Conservation (phyloP, 495 filamentous ascomycete species). For the Podospora sp. region DNA sequence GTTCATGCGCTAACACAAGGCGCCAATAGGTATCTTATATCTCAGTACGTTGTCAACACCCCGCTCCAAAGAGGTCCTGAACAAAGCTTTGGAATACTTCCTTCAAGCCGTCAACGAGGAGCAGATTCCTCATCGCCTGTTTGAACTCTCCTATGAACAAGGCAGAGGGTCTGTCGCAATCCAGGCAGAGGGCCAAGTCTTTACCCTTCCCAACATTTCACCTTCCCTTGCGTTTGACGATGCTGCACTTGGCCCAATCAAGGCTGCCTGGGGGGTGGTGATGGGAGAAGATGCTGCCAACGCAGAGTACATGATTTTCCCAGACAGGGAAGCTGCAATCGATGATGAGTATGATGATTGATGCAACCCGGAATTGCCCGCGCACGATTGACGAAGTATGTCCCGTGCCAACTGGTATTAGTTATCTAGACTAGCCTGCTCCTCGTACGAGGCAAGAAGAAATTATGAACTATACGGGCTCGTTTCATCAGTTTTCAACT, state of each 20-base stretch:
- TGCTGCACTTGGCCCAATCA: constrained; percentile 59
- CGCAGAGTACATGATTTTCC: constrained; percentile 66
- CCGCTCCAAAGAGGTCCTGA: constrained; percentile 46
- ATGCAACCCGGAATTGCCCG: not conserved
- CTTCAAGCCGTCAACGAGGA: constrained; percentile 44
- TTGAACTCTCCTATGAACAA: constrained; percentile 66
- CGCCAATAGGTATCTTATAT: constrained; percentile 69
- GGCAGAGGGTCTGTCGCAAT: constrained; percentile 27
- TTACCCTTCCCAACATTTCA: constrained; percentile 56
- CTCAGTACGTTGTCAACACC: constrained; percentile 53
- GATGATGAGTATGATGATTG: constrained; percentile 49
- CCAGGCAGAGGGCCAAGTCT: constrained; percentile 35
- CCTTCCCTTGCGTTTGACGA: constrained; percentile 74
- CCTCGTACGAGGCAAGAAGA: not conserved
- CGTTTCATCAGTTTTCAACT: not conserved
- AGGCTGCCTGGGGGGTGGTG: constrained; percentile 64
- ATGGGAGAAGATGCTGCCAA: constrained; percentile 54
- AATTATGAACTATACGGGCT: not conserved
- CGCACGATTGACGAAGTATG: constrained; percentile 25
- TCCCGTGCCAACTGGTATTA: not conserved
- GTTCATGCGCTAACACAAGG: constrained; percentile 50
- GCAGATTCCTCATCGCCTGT: constrained; percentile 50
- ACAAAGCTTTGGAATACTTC: constrained; percentile 58
- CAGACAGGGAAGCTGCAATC: constrained; percentile 52
- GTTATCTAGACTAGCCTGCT: not conserved